Evolutionary conservation across 2,329 filamentous ascomycete species (phyloP).

Genomic region (Ophiocordyceps camponoti-saundersi): DNA sequence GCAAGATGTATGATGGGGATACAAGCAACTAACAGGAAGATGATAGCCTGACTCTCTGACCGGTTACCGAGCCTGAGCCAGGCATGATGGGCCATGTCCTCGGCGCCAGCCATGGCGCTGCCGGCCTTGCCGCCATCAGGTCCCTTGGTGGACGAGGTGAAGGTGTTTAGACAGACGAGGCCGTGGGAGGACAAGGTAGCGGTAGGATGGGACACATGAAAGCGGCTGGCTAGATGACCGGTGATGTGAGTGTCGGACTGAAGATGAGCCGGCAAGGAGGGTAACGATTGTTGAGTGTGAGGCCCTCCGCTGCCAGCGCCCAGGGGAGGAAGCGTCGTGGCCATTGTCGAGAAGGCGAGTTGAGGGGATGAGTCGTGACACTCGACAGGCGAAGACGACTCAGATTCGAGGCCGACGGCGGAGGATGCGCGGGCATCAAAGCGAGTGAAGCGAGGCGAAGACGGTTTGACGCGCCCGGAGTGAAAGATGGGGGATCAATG

Average conservation of each 20-base stretch:
- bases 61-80: constrained; percentile 74
- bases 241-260: constrained; percentile 67
- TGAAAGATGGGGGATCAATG: neutral
- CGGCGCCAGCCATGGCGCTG: constrained; percentile 80
- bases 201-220: constrained; percentile 80
- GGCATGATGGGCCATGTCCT: constrained; percentile 77
- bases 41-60: constrained; percentile 80
- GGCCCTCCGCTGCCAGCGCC: constrained; percentile 36
- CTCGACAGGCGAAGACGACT: neutral
- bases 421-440: neutral
- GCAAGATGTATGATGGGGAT: neutral
- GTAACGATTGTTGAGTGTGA: constrained; percentile 74
- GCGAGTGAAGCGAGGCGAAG: constrained; percentile 1
- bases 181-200: constrained; percentile 82
- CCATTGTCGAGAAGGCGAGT: constrained; percentile 28
- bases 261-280: constrained; percentile 68
- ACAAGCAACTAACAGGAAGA: constrained; percentile 60
- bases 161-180: constrained; percentile 85
- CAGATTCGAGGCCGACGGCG: neutral
- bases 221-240: constrained; percentile 70
- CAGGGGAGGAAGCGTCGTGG: constrained; percentile 36
- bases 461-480: neutral
- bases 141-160: constrained; percentile 74
- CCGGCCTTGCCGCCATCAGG: constrained; percentile 83
- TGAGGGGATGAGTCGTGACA: neutral